phyloP scores from a whole-genome alignment of 169 alveolate species.

The Plasmodium gallinaceum region DNA sequence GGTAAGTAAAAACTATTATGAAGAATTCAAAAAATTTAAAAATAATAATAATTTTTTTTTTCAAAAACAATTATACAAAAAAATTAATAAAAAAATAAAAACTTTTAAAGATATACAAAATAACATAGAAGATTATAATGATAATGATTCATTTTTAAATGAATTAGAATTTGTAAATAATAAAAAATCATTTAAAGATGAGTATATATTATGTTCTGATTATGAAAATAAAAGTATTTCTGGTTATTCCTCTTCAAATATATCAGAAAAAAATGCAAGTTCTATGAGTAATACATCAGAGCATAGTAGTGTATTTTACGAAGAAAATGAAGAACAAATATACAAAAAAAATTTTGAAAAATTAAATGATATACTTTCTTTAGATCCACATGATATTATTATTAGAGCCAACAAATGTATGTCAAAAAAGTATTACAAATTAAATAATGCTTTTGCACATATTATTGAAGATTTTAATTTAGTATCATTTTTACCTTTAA shows the following conservation, averaged over 20 bases:
- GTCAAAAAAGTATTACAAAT: conserved; percentile 81
- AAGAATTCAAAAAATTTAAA: conserved; percentile 76
- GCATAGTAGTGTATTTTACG: conserved; percentile 12
- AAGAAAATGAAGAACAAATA: conserved; percentile 57
- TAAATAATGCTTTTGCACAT: conserved; percentile 85
- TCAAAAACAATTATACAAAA: conserved; percentile 65
- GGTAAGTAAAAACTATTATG: conserved; percentile 57
- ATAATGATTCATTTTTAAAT: conserved; percentile 22
- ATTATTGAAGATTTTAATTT: conserved; percentile 85
- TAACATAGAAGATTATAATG: background rate
- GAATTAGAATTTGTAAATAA: conserved; percentile 48
- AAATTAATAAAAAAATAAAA: conserved; percentile 38
- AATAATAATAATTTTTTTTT: conserved; percentile 70
- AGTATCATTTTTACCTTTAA: conserved; percentile 85
- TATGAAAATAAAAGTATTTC: conserved; percentile 56
- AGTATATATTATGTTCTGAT: conserved; percentile 53
- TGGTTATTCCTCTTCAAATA: conserved; percentile 25
- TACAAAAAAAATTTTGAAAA: conserved; percentile 75
- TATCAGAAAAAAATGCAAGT: background rate
- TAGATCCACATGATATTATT: conserved; percentile 75
- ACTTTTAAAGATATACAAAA: background rate
- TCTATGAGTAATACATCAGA: conserved; percentile 4
- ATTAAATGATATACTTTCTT: conserved; percentile 70
- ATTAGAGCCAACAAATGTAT: conserved; percentile 75
- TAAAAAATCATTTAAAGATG: conserved; percentile 42